These are phyloP conservation scores for Aciculoconidium aculeatum DNA, from an alignment of 805 yeast species.

Conservation along the genomic window DNA sequence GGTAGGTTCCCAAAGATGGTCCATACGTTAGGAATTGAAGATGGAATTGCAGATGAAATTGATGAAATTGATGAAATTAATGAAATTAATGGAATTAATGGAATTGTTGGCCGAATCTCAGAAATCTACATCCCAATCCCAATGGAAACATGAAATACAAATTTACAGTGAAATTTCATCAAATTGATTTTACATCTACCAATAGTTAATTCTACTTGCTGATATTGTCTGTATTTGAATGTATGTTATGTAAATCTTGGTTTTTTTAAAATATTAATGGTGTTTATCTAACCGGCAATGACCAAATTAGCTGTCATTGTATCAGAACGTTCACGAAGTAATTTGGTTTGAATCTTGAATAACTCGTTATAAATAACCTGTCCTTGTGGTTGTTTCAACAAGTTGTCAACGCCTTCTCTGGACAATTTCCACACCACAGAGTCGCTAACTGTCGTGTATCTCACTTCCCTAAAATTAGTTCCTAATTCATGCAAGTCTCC, in stretches of 20 bases:
- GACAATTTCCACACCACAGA: slow-evolving; percentile 67
- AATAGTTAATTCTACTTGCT: too few species aligned
- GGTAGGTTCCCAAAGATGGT: too few species aligned
- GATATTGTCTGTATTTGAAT: too few species aligned
- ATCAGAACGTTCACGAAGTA: slow-evolving; percentile 67
- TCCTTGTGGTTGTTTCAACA: slow-evolving; percentile 43
- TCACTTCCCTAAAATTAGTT: slow-evolving; percentile 36
- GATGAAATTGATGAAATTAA: too few species aligned
- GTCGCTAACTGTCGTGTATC: slow-evolving; percentile 53
- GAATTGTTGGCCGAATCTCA: too few species aligned
- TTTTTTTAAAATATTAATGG: neutral
- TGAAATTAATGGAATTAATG: too few species aligned
- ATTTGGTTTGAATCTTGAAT: slow-evolving; percentile 50
- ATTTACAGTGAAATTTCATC: too few species aligned
- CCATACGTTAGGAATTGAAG: too few species aligned
- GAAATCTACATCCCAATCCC: too few species aligned
- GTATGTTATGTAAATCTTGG: slow-evolving; percentile 1
- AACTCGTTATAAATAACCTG: slow-evolving; percentile 58
- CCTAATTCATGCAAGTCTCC: slow-evolving; percentile 47
- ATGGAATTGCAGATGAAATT: too few species aligned
- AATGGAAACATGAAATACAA: too few species aligned
- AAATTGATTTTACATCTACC: too few species aligned
- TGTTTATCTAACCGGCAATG: slow-evolving; percentile 42
- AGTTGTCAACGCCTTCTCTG: slow-evolving; percentile 34
- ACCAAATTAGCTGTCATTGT: slow-evolving; percentile 72